Percentiles rank a stretch among this genome's conserved stretches.
These are phyloP conservation scores for Leccinum aurantiacum DNA, from an alignment of 768 basidiomycete genomes.

Conservation along the genomic window DNA sequence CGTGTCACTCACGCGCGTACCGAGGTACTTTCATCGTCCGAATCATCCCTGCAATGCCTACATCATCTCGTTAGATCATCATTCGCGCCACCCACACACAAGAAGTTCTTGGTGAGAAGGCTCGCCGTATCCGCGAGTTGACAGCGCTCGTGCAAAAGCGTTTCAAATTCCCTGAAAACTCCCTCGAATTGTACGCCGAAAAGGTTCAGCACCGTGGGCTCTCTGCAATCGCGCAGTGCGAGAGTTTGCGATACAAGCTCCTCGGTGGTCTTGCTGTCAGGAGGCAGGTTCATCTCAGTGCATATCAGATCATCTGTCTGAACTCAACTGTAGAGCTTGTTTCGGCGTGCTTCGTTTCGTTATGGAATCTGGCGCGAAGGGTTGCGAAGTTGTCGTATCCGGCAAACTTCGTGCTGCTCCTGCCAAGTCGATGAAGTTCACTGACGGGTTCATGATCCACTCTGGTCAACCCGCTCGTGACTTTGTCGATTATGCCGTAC, in stretches of 20 bases:
- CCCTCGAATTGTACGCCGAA: slow-evolving; percentile 98
- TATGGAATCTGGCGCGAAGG: slow-evolving; percentile 99
- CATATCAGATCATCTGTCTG: not conserved
- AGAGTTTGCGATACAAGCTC: slow-evolving; percentile 97
- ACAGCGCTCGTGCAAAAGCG: slow-evolving; percentile 98
- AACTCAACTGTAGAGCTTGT: slow-evolving; percentile 64
- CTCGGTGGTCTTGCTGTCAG: slow-evolving; percentile 99
- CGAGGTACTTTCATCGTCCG: slow-evolving; percentile 55
- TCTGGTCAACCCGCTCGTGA: slow-evolving; percentile 97
- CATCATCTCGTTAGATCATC: slow-evolving; percentile 68
- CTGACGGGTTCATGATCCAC: slow-evolving; percentile 99
- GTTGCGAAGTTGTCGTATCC: slow-evolving; percentile 98
- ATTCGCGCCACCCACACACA: slow-evolving; percentile 99
- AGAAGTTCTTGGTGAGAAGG: slow-evolving; percentile 98
- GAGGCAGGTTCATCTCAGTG: slow-evolving; percentile 55
- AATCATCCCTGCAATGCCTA: slow-evolving; percentile 1
- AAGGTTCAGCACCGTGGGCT: slow-evolving; percentile 98
- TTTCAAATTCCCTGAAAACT: slow-evolving; percentile 99
- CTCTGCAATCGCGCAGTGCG: slow-evolving; percentile 98
- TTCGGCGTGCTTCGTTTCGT: slow-evolving; percentile 99
- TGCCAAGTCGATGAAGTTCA: slow-evolving; percentile 99
- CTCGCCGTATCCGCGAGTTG: slow-evolving; percentile 97
- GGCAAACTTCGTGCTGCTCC: slow-evolving; percentile 99
- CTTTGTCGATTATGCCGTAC: slow-evolving; percentile 96
- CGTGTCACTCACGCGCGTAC: slow-evolving; percentile 99